Conservation (phyloP, 1,284 basidiomycete species). For the Vanrija sp. region DNA sequence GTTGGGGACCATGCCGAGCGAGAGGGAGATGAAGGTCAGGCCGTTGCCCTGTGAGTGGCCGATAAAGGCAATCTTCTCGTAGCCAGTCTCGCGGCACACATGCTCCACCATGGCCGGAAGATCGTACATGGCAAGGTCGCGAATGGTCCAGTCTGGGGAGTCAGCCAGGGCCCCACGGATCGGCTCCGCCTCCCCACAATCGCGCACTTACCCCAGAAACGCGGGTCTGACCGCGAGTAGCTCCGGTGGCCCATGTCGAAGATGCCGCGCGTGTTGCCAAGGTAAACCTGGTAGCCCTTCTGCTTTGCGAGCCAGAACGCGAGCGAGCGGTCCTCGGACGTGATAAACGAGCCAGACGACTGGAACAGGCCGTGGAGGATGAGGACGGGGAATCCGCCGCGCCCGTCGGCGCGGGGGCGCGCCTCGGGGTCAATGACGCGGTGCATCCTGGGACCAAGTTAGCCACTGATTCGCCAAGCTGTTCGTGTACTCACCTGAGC, state of each 20-base stretch:
- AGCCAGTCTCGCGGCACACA: conserved; percentile 56
- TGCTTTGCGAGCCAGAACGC: conserved; percentile 61
- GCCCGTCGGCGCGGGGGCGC: conserved; percentile 48
- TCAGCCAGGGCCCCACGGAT: conserved; percentile 1
- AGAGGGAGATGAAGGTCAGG: conserved; percentile 56
- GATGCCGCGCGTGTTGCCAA: conserved; percentile 60
- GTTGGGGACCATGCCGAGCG: conserved; percentile 57
- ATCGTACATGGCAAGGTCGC: conserved; percentile 60
- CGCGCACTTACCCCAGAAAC: conserved; percentile 56
- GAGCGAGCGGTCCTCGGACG: conserved; percentile 59
- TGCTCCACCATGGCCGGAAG: conserved; percentile 60
- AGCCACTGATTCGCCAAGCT: neutral
- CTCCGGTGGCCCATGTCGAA: conserved; percentile 60
- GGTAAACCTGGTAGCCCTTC: conserved; percentile 59
- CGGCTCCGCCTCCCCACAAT: neutral
- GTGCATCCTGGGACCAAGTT: conserved; percentile 49
- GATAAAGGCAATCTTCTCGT: conserved; percentile 60
- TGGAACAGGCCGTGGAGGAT: conserved; percentile 63
- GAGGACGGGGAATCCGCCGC: conserved; percentile 58
- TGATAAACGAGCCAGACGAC: conserved; percentile 60
- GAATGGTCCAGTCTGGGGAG: conserved; percentile 57
- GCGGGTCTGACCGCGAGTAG: conserved; percentile 54
- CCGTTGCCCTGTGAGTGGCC: conserved; percentile 62
- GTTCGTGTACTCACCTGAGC: conserved; percentile 45
- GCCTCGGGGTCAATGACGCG: conserved; percentile 54